A percentile compares a stretch with the other conserved stretches of the same genome.
Conservation (phyloP, 805 yeast genomes). For the Ogataea neopini region DNA sequence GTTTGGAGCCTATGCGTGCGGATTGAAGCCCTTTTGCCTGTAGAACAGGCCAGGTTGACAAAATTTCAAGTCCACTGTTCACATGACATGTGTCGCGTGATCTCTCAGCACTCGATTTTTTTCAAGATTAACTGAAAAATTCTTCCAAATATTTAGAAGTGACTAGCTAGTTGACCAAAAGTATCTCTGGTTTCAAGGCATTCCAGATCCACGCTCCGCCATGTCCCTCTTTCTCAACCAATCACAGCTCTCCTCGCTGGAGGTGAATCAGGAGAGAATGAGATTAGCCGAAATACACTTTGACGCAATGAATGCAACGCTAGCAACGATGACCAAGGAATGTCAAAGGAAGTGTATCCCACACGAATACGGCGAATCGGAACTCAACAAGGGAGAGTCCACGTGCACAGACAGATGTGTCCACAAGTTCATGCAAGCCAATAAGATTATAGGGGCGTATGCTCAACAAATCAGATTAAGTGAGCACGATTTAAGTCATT, state of each 20-base stretch:
- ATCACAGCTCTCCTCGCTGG: slow-evolving; percentile 42
- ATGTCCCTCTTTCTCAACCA: slow-evolving; percentile 68
- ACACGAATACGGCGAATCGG: slow-evolving; percentile 83
- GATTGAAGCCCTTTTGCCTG: no score
- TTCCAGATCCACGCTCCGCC: no score
- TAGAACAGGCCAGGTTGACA: no score
- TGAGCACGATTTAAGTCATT: slow-evolving; percentile 41
- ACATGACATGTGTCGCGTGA: not conserved
- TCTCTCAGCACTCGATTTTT: not conserved
- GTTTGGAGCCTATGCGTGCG: no score
- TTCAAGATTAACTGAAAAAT: not conserved
- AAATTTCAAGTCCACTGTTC: no score
- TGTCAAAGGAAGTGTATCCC: slow-evolving; percentile 81
- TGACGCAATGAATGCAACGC: slow-evolving; percentile 58
- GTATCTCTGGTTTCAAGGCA: no score
- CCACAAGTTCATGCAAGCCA: slow-evolving; percentile 75
- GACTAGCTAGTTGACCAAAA: no score
- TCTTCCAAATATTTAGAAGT: no score
- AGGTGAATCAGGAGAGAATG: slow-evolving; percentile 60
- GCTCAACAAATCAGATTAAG: slow-evolving; percentile 45
- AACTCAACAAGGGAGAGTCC: slow-evolving; percentile 80
- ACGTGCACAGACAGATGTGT: slow-evolving; percentile 87
- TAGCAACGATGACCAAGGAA: slow-evolving; percentile 49
- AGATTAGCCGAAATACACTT: slow-evolving; percentile 67
- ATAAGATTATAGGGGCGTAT: slow-evolving; percentile 57